phyloP scores from a whole-genome alignment of 1,284 basidiomycete genomes.

The Rhodofomes roseus region DNA sequence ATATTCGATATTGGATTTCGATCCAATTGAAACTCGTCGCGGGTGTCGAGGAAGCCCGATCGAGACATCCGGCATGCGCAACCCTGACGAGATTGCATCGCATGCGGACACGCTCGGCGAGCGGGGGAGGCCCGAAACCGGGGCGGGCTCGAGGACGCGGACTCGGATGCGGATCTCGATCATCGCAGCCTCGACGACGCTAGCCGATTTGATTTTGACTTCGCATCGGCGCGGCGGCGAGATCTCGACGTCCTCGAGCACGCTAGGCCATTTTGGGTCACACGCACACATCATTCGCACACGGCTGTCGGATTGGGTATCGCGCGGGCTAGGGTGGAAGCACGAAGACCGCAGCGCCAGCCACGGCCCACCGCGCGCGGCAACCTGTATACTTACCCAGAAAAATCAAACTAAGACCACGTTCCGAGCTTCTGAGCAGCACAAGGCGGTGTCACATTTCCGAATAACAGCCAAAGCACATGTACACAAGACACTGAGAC shows the following conservation, averaged over 20 bases:
- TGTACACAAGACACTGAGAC: background rate
- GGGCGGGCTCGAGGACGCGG: background rate
- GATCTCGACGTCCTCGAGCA: background rate
- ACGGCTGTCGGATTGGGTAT: background rate
- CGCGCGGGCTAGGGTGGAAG: background rate
- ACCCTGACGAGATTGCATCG: no score
- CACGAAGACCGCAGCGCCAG: background rate
- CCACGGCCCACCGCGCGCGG: background rate
- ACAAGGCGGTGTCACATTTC: background rate
- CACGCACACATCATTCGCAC: background rate
- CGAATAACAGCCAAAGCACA: background rate
- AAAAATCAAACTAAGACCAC: background rate
- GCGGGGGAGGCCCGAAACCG: no score
- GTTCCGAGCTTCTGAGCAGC: background rate
- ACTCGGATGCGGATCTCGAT: background rate
- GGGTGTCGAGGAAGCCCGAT: no score
- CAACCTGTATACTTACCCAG: background rate
- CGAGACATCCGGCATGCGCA: no score
- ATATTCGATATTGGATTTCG: no score
- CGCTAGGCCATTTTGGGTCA: background rate
- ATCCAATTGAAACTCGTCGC: no score
- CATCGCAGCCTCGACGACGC: background rate
- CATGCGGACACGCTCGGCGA: no score
- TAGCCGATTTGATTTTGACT: background rate
- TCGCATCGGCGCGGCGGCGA: background rate